Evolutionary conservation across 371 early-diverging fungal genomes (phyloP).

Genomic region (Smittium culicis): DNA sequence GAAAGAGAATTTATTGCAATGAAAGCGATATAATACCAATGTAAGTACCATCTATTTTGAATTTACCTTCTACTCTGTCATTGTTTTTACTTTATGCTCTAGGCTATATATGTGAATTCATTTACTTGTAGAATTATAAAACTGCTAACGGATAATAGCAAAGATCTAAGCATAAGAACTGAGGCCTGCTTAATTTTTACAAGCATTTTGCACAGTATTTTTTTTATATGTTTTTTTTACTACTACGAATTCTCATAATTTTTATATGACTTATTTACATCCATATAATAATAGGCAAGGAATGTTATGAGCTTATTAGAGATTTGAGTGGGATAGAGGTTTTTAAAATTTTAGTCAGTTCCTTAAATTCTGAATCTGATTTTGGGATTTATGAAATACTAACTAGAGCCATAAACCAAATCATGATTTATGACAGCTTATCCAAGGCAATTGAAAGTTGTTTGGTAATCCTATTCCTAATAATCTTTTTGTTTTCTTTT

Average conservation of each 20-base stretch:
- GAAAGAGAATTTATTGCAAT: conserved; percentile 21
- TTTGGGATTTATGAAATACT: background rate
- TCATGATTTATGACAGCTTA: background rate
- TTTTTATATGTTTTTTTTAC: background rate
- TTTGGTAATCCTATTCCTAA: no score
- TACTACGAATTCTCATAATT: background rate
- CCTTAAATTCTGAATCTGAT: background rate
- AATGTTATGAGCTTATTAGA: background rate
- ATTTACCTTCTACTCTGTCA: conserved; percentile 18
- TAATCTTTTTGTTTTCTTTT: no score
- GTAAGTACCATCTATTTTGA: conserved; percentile 16
- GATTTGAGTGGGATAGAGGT: background rate
- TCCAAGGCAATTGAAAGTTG: no score
- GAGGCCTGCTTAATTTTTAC: background rate
- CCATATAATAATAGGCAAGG: conserved; percentile 1
- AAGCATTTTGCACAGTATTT: conserved; percentile 2
- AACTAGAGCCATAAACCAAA: background rate
- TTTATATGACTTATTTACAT: background rate
- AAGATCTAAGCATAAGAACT: conserved; percentile 17
- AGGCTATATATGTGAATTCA: background rate
- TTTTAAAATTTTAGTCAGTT: background rate
- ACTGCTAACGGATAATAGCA: conserved; percentile 17
- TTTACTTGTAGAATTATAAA: conserved; percentile 16
- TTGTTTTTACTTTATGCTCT: conserved; percentile 14
- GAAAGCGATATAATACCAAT: conserved; percentile 16